These are phyloP conservation scores for Prunus yedoensis DNA, from an alignment of 331 rosid species.

Conservation along the genomic window DNA sequence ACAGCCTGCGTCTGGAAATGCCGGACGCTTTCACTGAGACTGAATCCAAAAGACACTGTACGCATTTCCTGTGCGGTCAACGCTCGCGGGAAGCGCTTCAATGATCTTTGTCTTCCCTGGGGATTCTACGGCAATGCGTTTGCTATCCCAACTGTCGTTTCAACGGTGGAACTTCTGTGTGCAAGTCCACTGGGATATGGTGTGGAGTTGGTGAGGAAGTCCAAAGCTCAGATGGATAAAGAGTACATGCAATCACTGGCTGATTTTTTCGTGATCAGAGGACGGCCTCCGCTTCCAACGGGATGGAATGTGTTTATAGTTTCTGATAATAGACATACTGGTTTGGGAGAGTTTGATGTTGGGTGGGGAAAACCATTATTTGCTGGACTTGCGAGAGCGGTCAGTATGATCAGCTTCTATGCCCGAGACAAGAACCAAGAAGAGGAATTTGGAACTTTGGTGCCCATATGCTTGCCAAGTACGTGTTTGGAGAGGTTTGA, in stretches of 20 bases:
- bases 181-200: slow-evolving; percentile 11
- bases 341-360: slow-evolving; percentile 9
- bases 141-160: not conserved
- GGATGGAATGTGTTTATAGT: not conserved
- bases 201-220: slow-evolving; percentile 17
- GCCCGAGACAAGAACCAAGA: not conserved
- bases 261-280: slow-evolving; percentile 7
- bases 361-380: slow-evolving; percentile 22
- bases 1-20: slow-evolving; percentile 13
- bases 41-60: not conserved
- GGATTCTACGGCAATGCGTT: slow-evolving; percentile 21
- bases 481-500: slow-evolving; percentile 13
- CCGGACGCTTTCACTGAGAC: not conserved
- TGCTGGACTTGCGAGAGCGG: slow-evolving; percentile 6
- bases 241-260: slow-evolving; percentile 20
- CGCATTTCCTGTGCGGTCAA: not conserved
- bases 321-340: not conserved
- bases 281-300: not conserved
- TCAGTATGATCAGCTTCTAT: not conserved
- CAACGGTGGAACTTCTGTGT: not conserved
- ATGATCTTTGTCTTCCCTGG: not conserved
- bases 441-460: slow-evolving; percentile 5
- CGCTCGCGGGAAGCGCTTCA: not conserved
- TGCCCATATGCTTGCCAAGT: slow-evolving; percentile 14
- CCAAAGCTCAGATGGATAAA: not conserved